Base-by-base conservation (phyloP, 495 filamentous ascomycete genomes). In the Penicillium paradoxum region DNA sequence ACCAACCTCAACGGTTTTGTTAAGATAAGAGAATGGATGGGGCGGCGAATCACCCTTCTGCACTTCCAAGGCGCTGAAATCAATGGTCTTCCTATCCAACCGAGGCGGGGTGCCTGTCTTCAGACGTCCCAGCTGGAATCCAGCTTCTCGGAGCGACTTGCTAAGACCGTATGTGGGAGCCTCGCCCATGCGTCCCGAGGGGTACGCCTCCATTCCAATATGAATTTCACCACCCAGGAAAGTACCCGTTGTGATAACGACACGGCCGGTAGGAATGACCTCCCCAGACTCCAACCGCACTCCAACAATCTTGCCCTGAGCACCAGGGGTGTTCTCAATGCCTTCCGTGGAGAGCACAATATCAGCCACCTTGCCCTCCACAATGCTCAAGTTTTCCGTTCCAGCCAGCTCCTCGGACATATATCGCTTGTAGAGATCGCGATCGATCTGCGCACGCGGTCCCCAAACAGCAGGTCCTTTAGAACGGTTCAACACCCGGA, bases 381-480 rank as follows among this genome's bases (percentile, higher is more conserved):
- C 70, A 54, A 97, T 81, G 17, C 79, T 85, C 48, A 98, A 66
- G 50, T 89, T 87, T 34, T 83, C 75, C 53, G 95, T 97, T 3
- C 75, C 65, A 45, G 79, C 66, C 53, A 98, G 79, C 71, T 97
- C 93, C 62, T 89, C 87, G 49, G 83, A 83, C 93, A 98, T 98
- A 65, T 95, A 80, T 61, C 82, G 86, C 71, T 90, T 86, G 69
- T 97, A 98, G 24, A 98, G 73, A 46, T 82, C 82, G 50, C 93
- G 82, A 70, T 98, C 93, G 67, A 98, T 98, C 75, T 98, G 93
- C 49, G 93, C 93, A 50, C 93, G 81, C 2, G 90, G 93, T 14
- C 91, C 93, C 93, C 93, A 98, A 49, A 98, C 93, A 6, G 95
- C 93, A 3, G 92, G 89, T 0, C 93, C 93, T 60, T 97, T 97